Evolutionary conservation across 2,329 filamentous ascomycete genomes (phyloP), one percentile per base, ranked within the genome.

Genomic region (Pestalotiopsis sp.): DNA sequence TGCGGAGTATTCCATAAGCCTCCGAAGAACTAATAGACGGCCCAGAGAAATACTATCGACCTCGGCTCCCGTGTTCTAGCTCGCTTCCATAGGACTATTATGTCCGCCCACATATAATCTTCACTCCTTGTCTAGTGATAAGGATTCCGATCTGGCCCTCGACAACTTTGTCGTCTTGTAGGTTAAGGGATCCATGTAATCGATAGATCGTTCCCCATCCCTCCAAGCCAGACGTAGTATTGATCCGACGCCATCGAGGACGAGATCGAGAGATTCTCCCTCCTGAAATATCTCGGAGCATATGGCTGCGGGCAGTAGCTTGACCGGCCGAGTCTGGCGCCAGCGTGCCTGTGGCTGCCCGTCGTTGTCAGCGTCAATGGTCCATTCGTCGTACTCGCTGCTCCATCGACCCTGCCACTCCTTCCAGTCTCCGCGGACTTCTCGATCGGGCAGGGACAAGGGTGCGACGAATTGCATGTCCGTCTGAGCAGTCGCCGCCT

Each of bases 231-330:
- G 45, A 2, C 64, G 64, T 13, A 66, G 25, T 45, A 66, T 66
- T 9, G 23, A 45, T 14, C 49, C 39, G 20, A 58, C 39, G 13
- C 49, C 49, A 23, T 58, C 45, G 0, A 66, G 31, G 17, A 66
- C 45, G 45, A 66, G 31, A 23, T 66, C 23, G 20, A 66, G 39
- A 23, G 64, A 59, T 66, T 66, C 45, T 9, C 64, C 64, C 23
- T 66, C 49, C 5, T 13, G 14, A 58, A 17, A 66, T 9, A 36
- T 3, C 23, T 38, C 20, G 12, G 64, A 25, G 13, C 45, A 66
- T 7, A 66, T 66, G 27, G 64, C 49, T 9, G 64, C 64, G 57
- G 64, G 49, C 7, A 59, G 20, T 25, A 66, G 25, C 41, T 23
- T 58, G 25, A 57, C n/a, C 38, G 64, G 64, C 27, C 13, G 25